phyloP scores from a whole-genome alignment of 352 stramenopile genomes.

The Pythium vanterpoolii region DNA sequence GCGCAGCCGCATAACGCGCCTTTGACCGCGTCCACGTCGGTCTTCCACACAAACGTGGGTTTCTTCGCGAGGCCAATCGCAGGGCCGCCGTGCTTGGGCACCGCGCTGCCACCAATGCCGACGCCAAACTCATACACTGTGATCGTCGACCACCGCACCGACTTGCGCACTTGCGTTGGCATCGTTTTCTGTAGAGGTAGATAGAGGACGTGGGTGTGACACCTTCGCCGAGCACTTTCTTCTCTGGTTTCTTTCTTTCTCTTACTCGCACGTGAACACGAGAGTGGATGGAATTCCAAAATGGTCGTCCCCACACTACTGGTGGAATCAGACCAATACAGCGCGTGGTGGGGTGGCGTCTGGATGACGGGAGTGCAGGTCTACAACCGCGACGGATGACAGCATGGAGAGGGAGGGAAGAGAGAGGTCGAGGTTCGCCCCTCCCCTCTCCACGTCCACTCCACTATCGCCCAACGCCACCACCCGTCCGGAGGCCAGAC shows the following conservation, averaged over 20 bases:
- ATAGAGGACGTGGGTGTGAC: background rate
- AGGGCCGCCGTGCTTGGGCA: conserved; percentile 33
- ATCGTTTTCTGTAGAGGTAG: background rate
- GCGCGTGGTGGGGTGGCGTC: background rate
- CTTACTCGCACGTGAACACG: background rate
- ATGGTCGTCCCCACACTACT: background rate
- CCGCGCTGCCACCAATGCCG: conserved; percentile 35
- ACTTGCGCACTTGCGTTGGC: conserved; percentile 21
- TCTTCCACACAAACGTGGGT: conserved; percentile 45
- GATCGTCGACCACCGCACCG: conserved; percentile 40
- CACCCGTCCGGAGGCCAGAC: conserved; percentile 17
- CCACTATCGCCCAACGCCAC: conserved; percentile 12
- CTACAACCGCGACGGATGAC: conserved; percentile 12
- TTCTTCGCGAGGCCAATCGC: conserved; percentile 37
- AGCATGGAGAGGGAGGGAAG: conserved; percentile 11
- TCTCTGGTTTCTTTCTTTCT: background rate
- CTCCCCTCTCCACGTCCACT: conserved; percentile 14
- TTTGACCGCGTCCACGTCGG: conserved; percentile 41
- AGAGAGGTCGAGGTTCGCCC: background rate
- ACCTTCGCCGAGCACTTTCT: background rate
- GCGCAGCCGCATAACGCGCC: conserved; percentile 6
- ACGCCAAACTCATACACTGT: conserved; percentile 49
- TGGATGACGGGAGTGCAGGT: conserved; percentile 6
- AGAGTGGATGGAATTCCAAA: conserved; percentile 1
- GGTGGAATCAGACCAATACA: background rate